These are phyloP conservation scores for Ceratocystis alfenasii DNA, from an alignment of 2,329 filamentous ascomycete species.

Conservation along the genomic window DNA sequence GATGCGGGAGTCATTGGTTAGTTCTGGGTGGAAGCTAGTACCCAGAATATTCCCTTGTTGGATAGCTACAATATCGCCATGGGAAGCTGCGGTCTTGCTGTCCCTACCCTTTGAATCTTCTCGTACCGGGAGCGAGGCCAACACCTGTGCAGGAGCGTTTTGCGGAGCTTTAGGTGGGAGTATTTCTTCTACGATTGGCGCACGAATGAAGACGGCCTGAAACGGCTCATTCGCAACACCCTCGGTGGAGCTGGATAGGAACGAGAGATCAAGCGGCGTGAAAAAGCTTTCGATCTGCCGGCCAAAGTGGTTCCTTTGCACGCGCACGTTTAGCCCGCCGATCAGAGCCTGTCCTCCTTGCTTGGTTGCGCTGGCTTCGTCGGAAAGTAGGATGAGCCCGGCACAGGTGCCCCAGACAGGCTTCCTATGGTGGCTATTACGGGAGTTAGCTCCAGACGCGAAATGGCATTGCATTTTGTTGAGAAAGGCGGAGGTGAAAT, in stretches of 20 bases:
- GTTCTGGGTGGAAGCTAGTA: slow-evolving; percentile 89
- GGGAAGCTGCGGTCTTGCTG: neutral
- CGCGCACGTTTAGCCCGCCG: slow-evolving; percentile 77
- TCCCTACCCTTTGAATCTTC: slow-evolving; percentile 49
- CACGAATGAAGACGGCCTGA: slow-evolving; percentile 81
- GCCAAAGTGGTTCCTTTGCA: slow-evolving; percentile 91
- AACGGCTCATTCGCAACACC: slow-evolving; percentile 36
- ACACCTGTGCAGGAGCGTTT: slow-evolving; percentile 35
- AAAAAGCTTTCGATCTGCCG: slow-evolving; percentile 88
- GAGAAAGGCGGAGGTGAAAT: slow-evolving; percentile 8
- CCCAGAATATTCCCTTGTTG: slow-evolving; percentile 84
- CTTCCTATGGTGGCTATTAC: slow-evolving; percentile 54
- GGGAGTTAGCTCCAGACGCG: neutral
- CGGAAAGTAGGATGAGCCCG: slow-evolving; percentile 79
- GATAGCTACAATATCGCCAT: slow-evolving; percentile 77
- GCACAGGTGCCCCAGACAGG: slow-evolving; percentile 96
- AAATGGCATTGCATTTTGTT: neutral
- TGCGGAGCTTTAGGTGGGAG: slow-evolving; percentile 34
- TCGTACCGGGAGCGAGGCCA: slow-evolving; percentile 39
- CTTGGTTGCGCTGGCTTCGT: slow-evolving; percentile 79
- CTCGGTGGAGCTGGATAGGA: slow-evolving; percentile 37
- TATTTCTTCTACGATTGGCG: slow-evolving; percentile 80
- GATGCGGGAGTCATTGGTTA: slow-evolving; percentile 78
- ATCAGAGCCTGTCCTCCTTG: slow-evolving; percentile 86
- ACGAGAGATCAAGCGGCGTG: slow-evolving; percentile 58